Conservation (phyloP, 768 basidiomycete species). For the Suillus ampliporus region DNA sequence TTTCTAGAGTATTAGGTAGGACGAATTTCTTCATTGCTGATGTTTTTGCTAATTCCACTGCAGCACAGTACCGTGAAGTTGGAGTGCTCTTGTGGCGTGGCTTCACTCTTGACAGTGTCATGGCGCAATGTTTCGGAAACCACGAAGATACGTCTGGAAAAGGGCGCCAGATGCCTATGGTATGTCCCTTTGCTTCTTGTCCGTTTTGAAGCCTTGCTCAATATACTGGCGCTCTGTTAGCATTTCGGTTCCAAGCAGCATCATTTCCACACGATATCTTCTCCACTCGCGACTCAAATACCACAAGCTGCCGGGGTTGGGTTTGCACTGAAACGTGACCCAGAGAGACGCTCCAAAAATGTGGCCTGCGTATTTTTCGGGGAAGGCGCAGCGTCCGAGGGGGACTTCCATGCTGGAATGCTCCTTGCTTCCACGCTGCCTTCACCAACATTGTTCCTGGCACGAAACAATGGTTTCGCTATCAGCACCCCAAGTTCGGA, state of each 20-base stretch:
- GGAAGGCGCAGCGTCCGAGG: conserved; percentile 93
- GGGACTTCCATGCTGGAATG: conserved; percentile 94
- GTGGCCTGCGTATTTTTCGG: conserved; percentile 92
- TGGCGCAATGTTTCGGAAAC: conserved; percentile 94
- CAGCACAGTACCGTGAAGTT: conserved; percentile 92
- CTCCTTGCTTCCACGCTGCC: conserved; percentile 79
- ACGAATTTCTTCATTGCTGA: not conserved
- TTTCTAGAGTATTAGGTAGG: conserved; percentile 72
- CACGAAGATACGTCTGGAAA: conserved; percentile 79
- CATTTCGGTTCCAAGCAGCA: conserved; percentile 86
- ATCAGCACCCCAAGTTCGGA: conserved; percentile 92
- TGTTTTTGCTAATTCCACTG: conserved; percentile 4
- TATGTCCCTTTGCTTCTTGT: conserved; percentile 39
- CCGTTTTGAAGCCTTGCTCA: not conserved
- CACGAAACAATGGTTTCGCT: conserved; percentile 89
- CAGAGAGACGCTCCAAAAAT: conserved; percentile 65
- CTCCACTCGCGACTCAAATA: conserved; percentile 92
- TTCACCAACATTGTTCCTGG: conserved; percentile 75
- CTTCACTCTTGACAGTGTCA: conserved; percentile 76
- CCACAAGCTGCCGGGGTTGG: conserved; percentile 94
- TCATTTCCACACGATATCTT: conserved; percentile 95
- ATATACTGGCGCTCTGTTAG: conserved; percentile 40
- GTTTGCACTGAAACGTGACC: conserved; percentile 84
- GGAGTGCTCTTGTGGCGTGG: conserved; percentile 91
- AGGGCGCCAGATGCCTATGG: conserved; percentile 94